Conservation (phyloP, 1,284 basidiomycete genomes). For the Hypsizygus ulmarius region DNA sequence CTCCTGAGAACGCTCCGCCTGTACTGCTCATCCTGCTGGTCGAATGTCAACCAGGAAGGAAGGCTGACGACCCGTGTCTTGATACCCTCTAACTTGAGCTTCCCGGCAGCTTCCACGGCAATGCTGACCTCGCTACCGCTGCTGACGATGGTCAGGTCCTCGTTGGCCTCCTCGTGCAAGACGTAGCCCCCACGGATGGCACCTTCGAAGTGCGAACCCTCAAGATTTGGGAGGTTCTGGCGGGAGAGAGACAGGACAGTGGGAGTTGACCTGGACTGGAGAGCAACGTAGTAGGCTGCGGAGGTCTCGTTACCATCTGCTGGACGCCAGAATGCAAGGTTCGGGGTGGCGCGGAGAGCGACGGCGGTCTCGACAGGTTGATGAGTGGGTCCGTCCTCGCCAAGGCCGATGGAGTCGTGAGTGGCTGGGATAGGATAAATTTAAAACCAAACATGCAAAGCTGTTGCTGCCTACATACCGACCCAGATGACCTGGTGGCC, state of each 20-base stretch:
- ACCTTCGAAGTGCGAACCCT: conserved; percentile 83
- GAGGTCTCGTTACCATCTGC: conserved; percentile 95
- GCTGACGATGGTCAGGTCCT: conserved; percentile 86
- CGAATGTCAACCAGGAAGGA: conserved; percentile 90
- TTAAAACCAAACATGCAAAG: conserved; percentile 12
- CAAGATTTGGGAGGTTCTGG: conserved; percentile 92
- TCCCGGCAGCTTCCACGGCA: conserved; percentile 79
- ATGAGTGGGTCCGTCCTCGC: conserved; percentile 96
- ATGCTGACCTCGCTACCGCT: conserved; percentile 89
- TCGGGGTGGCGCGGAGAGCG: conserved; percentile 87
- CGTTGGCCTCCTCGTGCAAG: conserved; percentile 71
- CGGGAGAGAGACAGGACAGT: conserved; percentile 88
- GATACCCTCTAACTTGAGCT: conserved; percentile 74
- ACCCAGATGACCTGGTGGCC: conserved; percentile 92
- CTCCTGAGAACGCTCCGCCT: conserved; percentile 81
- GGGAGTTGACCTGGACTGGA: conserved; percentile 74
- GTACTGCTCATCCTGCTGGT: conserved; percentile 81
- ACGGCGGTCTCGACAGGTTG: conserved; percentile 90
- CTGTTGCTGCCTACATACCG: conserved; percentile 47
- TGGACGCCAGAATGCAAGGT: conserved; percentile 88
- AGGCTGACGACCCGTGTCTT: conserved; percentile 85
- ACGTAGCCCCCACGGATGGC: conserved; percentile 89
- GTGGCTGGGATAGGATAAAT: conserved; percentile 49
- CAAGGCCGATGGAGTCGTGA: conserved; percentile 89
- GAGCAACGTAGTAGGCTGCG: conserved; percentile 81